Evolutionary conservation across 1,284 basidiomycete genomes (phyloP), one percentile per base, ranked within the genome.

Genomic region (Anthracocystis setariae): DNA sequence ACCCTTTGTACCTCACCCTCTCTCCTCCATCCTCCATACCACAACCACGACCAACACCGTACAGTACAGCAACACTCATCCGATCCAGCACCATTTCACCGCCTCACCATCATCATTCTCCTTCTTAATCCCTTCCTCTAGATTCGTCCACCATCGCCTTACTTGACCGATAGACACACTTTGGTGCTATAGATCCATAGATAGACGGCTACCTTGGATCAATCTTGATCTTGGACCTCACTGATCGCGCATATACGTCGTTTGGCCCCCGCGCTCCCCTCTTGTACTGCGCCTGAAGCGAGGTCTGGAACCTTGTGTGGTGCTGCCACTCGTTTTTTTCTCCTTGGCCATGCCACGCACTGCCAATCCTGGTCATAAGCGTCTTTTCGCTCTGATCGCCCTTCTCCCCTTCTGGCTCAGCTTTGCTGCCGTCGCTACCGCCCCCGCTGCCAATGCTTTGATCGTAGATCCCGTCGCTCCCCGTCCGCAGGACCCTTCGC

Each of bases 381-480:
- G 68, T 42, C 62, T 71, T 13, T 65, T 61, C 32, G 68, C 68
- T 8, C 64, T 72, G 35, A 58, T 72, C 55, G 63, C 69, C 47
- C 64, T 72, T 15, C 64, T 72, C 9, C 69, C 69, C 42, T 62
- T 67, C 45, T 72, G 69, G 69, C 64, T 72, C 40, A 59, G 59
- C 52, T 64, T 71, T 25, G 58, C 62, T 29, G 38, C 64, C 23
- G 43, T 67, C 27, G 33, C 60, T 37, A 32, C 48, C 24, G n/a
- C 37, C 9, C 47, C 69, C 10, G 3, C n/a, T 9, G 45, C 49
- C n/a, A 48, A 59, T 49, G 59, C 69, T 10, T 44, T 47, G 18
- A 27, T 63, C 40, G 35, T 72, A 25, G 39, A 47, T 32, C 32
- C 18, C 37, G 29, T 50, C 25, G 32, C 51, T 27, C 35, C 48